Base-by-base conservation (phyloP, 1,284 basidiomycete species). In the Ustilago sp. region DNA sequence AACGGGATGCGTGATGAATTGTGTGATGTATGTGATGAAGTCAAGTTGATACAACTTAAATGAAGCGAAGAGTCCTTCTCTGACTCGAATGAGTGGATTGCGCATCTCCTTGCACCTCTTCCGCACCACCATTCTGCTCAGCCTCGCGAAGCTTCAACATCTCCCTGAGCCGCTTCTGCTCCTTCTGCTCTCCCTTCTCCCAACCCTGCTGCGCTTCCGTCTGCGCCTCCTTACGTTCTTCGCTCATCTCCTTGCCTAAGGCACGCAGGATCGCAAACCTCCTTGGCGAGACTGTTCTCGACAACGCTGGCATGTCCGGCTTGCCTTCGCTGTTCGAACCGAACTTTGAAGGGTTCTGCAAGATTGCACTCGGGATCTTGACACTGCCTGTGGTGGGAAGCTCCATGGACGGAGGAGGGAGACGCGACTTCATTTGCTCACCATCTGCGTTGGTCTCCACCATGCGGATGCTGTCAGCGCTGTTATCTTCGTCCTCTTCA, bases 321-420 rank as follows among this genome's bases (percentile, higher is more conserved):
- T 72, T 63, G 32, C 47, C 31, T 13, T 12, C 56, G 28, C 12
- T 19, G 6, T 36, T 23, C 1, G 63, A 56, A 2, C 51, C 63
- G n/a, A 65, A 59, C 8, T 28, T 60, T 11, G 58, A 60, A 0
- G 64, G 52, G 4, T 52, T 48, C 53, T 67, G 70, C 32, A 67
- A 28, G 9, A 67, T 60, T 17, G 60, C 52, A 32, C 39, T 63
- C 0, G 61, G 70, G 28, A 41, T 52, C 6, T 31, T 50, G 28
- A 50, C 28, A 13, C 28, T 58, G 15, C 43, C 39, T 8, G 28
- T 59, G 5, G 68, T 69, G 2, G 77, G 77, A 17, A 79, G 59
- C 28, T 79, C 66, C 9, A 79, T 38, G 12, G 57, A 52, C 1
- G 77, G 65, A 1, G 77, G 77, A 5, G 69, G 73, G 13, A 72